Conservation (phyloP, 768 basidiomycete genomes). For the Trametopsis cervina region DNA sequence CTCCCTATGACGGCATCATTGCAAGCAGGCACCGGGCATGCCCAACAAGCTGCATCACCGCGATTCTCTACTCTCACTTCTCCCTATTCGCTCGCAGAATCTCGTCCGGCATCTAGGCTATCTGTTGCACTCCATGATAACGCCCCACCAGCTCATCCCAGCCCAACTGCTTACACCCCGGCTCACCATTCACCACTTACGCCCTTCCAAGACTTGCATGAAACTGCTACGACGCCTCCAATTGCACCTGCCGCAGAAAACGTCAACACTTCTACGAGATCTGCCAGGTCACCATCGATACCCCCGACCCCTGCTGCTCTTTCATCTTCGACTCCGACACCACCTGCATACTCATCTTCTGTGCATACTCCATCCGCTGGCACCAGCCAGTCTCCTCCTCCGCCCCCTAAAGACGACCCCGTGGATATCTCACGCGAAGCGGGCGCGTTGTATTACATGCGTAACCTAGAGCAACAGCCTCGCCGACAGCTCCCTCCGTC, state of each 20-base stretch:
- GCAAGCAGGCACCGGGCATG: too few species aligned
- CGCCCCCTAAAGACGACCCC: constrained; percentile 2
- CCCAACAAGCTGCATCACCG: constrained; percentile 4
- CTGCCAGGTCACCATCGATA: too few species aligned
- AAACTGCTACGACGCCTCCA: too few species aligned
- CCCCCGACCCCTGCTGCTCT: too few species aligned
- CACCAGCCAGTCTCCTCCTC: not conserved
- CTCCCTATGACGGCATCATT: too few species aligned
- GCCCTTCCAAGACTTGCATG: too few species aligned
- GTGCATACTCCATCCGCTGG: too few species aligned
- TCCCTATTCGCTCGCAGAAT: constrained; percentile 28
- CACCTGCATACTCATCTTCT: too few species aligned
- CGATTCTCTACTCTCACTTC: constrained; percentile 27
- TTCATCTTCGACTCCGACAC: too few species aligned
- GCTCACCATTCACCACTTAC: too few species aligned
- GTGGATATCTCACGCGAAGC: constrained; percentile 42
- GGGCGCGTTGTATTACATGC: constrained; percentile 66
- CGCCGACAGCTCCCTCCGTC: constrained; percentile 21
- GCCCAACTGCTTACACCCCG: not conserved
- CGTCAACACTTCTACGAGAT: too few species aligned
- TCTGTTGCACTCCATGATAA: not conserved
- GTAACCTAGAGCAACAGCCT: constrained; percentile 36
- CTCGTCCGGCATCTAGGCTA: constrained; percentile 7
- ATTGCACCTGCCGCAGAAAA: too few species aligned
- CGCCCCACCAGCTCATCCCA: not conserved